Conservation (phyloP, 148 eudicot species). For the Chenopodium formosanum region DNA sequence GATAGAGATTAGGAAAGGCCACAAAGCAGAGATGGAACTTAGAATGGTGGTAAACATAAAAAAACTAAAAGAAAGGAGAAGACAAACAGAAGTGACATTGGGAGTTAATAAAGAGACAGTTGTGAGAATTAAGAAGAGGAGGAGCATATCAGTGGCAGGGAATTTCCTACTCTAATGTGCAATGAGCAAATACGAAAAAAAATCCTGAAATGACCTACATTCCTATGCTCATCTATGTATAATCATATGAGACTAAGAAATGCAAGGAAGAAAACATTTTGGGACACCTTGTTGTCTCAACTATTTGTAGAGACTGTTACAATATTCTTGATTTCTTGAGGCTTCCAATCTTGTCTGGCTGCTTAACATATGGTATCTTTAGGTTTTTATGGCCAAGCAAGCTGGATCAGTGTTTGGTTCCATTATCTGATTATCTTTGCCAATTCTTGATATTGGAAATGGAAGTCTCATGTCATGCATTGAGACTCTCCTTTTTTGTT, state of each 20-base stretch:
- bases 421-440: background rate
- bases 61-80: background rate
- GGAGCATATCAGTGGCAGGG: background rate
- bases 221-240: background rate
- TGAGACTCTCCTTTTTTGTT: background rate
- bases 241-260: background rate
- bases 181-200: no score
- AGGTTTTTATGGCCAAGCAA: background rate
- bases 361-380: background rate
- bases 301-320: background rate
- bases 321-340: background rate
- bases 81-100: background rate
- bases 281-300: background rate
- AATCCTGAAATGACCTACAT: background rate
- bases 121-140: background rate
- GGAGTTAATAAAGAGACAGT: background rate
- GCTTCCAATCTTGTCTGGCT: background rate
- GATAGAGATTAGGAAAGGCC: background rate
- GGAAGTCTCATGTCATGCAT: background rate
- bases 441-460: background rate
- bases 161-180: background rate
- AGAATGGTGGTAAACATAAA: background rate
- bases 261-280: background rate
- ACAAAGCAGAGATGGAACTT: background rate
- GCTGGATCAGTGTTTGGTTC: background rate